Evolutionary conservation across 176 grass and related monocot genomes (phyloP), one percentile per base, ranked within the genome.

Genomic region (Ensete glaucum): DNA sequence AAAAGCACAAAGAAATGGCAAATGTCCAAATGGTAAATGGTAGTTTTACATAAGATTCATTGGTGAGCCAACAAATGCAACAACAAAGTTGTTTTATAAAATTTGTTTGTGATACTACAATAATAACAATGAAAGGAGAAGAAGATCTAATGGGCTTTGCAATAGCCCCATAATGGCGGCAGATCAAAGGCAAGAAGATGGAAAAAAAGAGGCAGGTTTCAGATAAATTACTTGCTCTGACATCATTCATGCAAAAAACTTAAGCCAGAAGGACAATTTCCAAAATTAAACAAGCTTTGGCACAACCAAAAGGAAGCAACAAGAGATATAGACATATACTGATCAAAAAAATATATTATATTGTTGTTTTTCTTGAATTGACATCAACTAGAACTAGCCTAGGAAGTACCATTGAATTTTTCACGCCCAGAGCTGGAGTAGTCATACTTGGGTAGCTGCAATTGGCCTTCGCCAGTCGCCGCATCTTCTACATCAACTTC

Each of bases 361-460:
- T 0, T 26, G 26, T 29, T 7, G 2, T 67, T 67, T 67, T 60
- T n/a, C 15, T 60, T 43, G 34, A 43, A n/a, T 60, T 60, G 57
- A 62, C 22, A 77, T 34, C 71, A 50, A 1, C 58, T 48, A 85
- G 50, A 71, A n/a, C 57, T 77, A 15, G 14, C 72, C 78, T 67
- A 86, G 62, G 79, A 97, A 85, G 66, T 97, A 97, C 90, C 93
- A 81, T 86, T 92, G 80, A 67, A 97, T 89, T 92, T 93, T 82
- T 85, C 85, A 65, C 73, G 76, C 29, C 71, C 83, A 77, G 87
- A 93, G 81, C 87, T 87, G 71, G 87, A 87, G 72, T 55, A 90
- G 17, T 93, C 88, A 70, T 84, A 60, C 67, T 97, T 93, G 82
- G 79, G 81, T 81, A 88, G 78, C 71, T 85, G 77, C 27, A 78